Base-by-base conservation (phyloP, 768 basidiomycete species). In the Arthromyces matolae region DNA sequence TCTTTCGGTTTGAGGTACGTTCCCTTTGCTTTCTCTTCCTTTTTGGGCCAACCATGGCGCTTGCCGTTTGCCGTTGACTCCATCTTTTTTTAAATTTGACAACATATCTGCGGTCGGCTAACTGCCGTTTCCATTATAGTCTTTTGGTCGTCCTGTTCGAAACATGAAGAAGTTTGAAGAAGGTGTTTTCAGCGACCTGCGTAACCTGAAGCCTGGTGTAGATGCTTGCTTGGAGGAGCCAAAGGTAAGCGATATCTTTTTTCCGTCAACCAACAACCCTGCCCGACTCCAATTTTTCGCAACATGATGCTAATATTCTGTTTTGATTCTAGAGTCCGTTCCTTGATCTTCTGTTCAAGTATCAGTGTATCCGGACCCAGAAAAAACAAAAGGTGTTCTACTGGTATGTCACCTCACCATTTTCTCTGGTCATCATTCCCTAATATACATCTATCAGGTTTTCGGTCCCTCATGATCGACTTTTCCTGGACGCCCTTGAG, bases 351-450 rank as follows among this genome's bases (percentile, higher is more conserved):
- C 71, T 97, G 8, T 96, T 96, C 81, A 93, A 94, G 66, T 93
- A 89, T 58, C 92, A 94, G 63, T 95, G 93, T 64, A 96, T 97
- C 56, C 83, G 94, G 31, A 97, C 94, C 1, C 94, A 97, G 65
- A 97, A 96, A 78, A 97, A 96, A 71, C 94, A 95, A 71, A 93
- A 97, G 66, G 94, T 97, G n/a, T 97, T 96, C 62, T 96, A 90
- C 65, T 97, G 94, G 93, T 90, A 56, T 45, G 84, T 71, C 20
- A 33, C 14, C 47, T 43, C 16, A 32, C 8, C 9, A 31, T 36
- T 19, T 32, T 39, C 13, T 18, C 6, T 16, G 18, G 12, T 9
- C 16, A 44, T 42, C 41, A 37, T n/a, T 33, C 49, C 52, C 14
- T 46, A 42, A 35, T 46, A 19, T 36, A 29, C 28, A 48, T 20